Evolutionary conservation across 495 filamentous ascomycete genomes (phyloP), one percentile per base, ranked within the genome.

Genomic region (Penicillium macrosclerotiorum): DNA sequence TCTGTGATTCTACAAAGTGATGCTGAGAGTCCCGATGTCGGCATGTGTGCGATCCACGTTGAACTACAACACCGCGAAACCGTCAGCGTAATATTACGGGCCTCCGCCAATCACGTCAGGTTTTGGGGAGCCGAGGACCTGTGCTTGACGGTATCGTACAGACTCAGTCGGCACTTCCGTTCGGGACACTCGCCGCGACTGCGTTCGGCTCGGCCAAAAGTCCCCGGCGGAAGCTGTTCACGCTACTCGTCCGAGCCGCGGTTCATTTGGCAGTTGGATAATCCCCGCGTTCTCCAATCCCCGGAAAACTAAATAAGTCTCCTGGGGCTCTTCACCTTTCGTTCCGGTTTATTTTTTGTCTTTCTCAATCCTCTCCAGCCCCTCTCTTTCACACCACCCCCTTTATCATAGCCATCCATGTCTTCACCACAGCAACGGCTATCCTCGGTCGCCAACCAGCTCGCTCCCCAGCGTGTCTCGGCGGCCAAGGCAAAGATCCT

Each of bases 381-480:
- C 25, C 25, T 27, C 25, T 11, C 25, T 37, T 16, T 11, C 5
- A 9, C 22, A 45, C 2, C 24, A 23, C 37, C 24, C n/a, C n/a
- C n/a, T n/a, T n/a, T n/a, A n/a, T n/a, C n/a, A n/a, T 19, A 12
- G 42, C n/a, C 24, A 57, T 13, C 23, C 45, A 74, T 72, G 72
- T 73, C 69, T 52, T 68, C 71, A 13, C 55, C 71, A 46, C 69
- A 72, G 35, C 65, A 74, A 52, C 57, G 71, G 22, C 39, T 74
- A 23, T 62, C 56, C 5, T 68, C 71, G 6, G 70, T 74, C 53
- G 48, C 69, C 14, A 63, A 55, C 55, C 71, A 74, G 46, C 41
- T 74, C 14, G 56, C 67, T 9, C 58, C 64, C 33, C 39, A 59
- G 23, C 51, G 55, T 25, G 49, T 57, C 16, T 58, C 59, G 1